Conservation (phyloP, 176 grass and related monocot species). For the Musa schizocarpa region DNA sequence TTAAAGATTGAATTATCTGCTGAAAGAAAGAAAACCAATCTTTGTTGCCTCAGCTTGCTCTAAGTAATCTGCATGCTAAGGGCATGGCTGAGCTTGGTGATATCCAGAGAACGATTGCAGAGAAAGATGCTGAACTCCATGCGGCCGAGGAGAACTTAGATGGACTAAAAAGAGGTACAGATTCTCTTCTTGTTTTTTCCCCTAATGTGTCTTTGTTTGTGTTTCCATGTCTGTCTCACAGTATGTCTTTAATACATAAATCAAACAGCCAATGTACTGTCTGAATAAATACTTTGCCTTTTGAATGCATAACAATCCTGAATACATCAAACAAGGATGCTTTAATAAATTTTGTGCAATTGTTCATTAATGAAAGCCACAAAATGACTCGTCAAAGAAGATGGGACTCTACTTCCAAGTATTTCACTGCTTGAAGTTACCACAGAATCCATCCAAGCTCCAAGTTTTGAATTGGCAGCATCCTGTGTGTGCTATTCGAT, state of each 20-base stretch:
- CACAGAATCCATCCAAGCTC: no score
- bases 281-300: no score
- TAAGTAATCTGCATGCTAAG: constrained; percentile 26
- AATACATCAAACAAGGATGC: no score
- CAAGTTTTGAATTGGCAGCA: no score
- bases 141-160: constrained; percentile 17
- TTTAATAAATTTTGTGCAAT: no score
- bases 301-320: no score
- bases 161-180: constrained; percentile 31
- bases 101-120: constrained; percentile 19
- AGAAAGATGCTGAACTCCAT: constrained; percentile 4
- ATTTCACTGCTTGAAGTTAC: no score
- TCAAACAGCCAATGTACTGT: no score
- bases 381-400: no score
- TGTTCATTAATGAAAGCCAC: no score
- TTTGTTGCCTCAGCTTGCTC: constrained; percentile 13
- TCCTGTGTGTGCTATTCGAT: no score
- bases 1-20: neutral
- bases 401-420: no score
- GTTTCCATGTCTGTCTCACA: neutral
- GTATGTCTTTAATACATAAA: neutral
- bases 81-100: constrained; percentile 26
- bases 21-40: neutral
- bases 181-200: neutral
- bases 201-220: neutral